These are phyloP conservation scores for Radiomyces spectabilis DNA, from an alignment of 192 early-diverging fungal genomes.

Conservation along the genomic window DNA sequence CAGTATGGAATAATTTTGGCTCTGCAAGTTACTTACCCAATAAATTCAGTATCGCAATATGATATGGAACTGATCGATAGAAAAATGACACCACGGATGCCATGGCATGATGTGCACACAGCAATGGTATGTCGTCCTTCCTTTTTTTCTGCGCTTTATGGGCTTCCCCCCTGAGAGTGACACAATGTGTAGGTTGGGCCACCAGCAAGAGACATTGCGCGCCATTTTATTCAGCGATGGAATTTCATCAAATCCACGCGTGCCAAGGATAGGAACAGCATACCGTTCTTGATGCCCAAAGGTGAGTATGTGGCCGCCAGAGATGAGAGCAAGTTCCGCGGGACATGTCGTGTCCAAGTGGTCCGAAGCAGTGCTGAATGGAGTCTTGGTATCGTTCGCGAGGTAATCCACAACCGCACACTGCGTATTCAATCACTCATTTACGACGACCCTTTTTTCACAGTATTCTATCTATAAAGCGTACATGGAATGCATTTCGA, in stretches of 20 bases:
- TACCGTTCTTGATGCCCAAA: slow-evolving; percentile 65
- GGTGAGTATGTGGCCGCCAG: slow-evolving; percentile 57
- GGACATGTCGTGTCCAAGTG: slow-evolving; percentile 58
- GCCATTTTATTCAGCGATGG: slow-evolving; percentile 89
- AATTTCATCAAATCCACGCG: slow-evolving; percentile 73
- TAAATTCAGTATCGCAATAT: no score
- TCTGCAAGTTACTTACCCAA: no score
- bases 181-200: slow-evolving; percentile 45
- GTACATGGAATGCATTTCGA: slow-evolving; percentile 65
- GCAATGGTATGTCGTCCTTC: slow-evolving; percentile 44
- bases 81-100: slow-evolving; percentile 59
- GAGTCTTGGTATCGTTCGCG: slow-evolving; percentile 55
- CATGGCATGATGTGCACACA: slow-evolving; percentile 84
- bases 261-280: slow-evolving; percentile 41
- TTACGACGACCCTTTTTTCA: background rate
- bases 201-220: slow-evolving; percentile 70
- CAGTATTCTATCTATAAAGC: slow-evolving; percentile 77
- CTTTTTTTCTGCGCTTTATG: background rate
- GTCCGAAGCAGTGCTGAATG: slow-evolving; percentile 64
- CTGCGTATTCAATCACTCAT: background rate
- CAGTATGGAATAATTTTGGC: no score
- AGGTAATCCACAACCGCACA: slow-evolving; percentile 2
- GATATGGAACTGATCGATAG: slow-evolving; percentile 34
- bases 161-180: background rate
- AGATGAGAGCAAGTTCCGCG: slow-evolving; percentile 49